Base-by-base conservation (phyloP, 306 rosid genomes). In the Vigna nakashimae region DNA sequence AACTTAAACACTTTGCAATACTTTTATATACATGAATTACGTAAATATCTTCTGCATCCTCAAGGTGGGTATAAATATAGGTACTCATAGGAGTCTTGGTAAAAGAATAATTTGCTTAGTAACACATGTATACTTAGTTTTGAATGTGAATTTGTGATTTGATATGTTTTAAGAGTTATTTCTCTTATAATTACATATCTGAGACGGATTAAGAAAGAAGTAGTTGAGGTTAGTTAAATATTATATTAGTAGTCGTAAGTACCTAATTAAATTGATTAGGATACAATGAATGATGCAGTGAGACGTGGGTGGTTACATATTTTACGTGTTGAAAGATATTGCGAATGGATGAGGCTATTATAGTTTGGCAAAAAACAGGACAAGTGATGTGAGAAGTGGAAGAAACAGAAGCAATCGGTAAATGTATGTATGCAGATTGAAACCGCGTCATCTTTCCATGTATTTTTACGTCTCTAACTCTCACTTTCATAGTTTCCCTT, bases 401-500 rank as follows among this genome's bases (percentile, higher is more conserved):
- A 24, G 15, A 1, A 3, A 0, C 1, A 14, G 22, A 15, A 32
- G 5, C 10, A 18, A 42, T 65, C 42, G 53, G n/a, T 9, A 20
- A 40, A 65, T 18, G 0, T 20, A 65, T 11, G 71, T 15, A 65
- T 18, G 52, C 17, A 65, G 40, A 62, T 53, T 70, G 69, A 22
- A 77, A 77, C 74, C 79, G 85, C 75, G 82, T 77, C 16, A 52
- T 48, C 17, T 26, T 46, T 26, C 2, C 4, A 5, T 38, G 15
- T 71, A 38, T 52, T 17, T 18, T n/a, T 30, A 10, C 32, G 7
- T 57, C 55, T 75, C 9, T 4, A 20, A 30, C 1, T 30, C 34
- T 30, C 34, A 30, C 34, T 30, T 63, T 57, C 1, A 10, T 69
- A 14, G 69, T 55, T 57, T 77, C 13, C n/a, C 48, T 75, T 13